phyloP scores from a whole-genome alignment of 1,284 basidiomycete genomes.

The Takashimella tepidaria region DNA sequence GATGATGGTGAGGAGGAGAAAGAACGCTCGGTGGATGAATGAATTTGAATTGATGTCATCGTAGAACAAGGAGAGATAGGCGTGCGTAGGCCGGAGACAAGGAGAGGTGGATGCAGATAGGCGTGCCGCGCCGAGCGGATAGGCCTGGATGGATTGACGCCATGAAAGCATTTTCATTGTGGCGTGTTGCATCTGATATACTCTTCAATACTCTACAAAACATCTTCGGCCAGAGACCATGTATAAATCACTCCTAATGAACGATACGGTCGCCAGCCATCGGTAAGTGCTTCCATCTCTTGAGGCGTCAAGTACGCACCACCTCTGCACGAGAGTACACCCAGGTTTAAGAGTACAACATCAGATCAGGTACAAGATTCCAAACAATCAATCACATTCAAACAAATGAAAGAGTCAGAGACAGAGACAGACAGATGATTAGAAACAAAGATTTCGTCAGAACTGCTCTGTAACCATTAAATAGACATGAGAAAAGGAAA shows the following conservation, averaged over 20 bases:
- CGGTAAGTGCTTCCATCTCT: conserved; percentile 76
- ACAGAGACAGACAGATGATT: no score
- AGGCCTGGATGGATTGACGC: neutral
- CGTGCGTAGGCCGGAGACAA: neutral
- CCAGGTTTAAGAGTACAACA: no score
- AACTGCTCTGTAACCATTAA: no score
- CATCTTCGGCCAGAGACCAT: conserved; percentile 44
- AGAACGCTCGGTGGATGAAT: neutral
- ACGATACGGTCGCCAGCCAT: conserved; percentile 71
- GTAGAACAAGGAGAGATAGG: no score
- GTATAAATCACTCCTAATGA: conserved; percentile 57
- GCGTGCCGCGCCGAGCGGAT: neutral
- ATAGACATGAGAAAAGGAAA: no score
- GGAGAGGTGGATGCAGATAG: neutral
- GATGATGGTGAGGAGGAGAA: neutral
- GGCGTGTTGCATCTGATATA: neutral
- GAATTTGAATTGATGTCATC: no score
- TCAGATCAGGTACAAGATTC: no score
- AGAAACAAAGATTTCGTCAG: no score
- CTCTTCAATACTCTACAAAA: neutral
- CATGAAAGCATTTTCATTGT: neutral
- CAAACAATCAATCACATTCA: no score
- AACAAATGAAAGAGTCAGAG: no score
- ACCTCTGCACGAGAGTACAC: no score
- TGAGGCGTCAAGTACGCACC: conserved; percentile 69